Conservation (phyloP, 441 rosid genomes). For the Pelargonium citronellum region DNA sequence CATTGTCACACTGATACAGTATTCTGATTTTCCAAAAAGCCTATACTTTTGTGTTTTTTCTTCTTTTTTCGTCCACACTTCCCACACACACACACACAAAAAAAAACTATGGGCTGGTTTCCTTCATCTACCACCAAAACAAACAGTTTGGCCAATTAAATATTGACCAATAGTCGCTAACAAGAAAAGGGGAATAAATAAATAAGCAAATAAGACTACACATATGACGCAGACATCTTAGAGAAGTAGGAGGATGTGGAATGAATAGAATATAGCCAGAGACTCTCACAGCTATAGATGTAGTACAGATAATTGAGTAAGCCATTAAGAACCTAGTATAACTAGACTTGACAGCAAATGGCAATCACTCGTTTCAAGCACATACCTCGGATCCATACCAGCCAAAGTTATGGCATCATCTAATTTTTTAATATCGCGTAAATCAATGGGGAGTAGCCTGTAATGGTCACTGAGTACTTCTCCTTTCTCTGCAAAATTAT, state of each 20-base stretch:
- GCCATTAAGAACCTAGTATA: background rate
- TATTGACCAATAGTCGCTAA: background rate
- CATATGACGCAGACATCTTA: background rate
- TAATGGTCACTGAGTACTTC: constrained; percentile 78
- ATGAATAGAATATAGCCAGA: background rate
- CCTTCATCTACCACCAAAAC: background rate
- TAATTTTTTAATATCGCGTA: constrained; percentile 64
- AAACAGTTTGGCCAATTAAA: background rate
- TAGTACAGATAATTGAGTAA: background rate
- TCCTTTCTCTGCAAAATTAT: constrained; percentile 61
- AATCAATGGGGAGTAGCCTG: constrained; percentile 85
- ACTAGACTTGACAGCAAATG: constrained; percentile 15
- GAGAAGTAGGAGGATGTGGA: constrained; percentile 10
- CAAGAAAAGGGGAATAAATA: background rate
- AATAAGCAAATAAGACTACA: constrained; percentile 3
- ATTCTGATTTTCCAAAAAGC: too few species aligned
- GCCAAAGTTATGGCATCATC: constrained; percentile 63
- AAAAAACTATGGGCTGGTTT: background rate
- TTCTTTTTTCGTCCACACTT: too few species aligned
- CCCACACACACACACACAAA: constrained; percentile 1
- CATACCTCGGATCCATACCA: constrained; percentile 78
- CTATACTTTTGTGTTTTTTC: too few species aligned
- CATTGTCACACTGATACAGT: background rate
- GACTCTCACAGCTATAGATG: background rate
- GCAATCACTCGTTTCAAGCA: background rate